phyloP scores from a whole-genome alignment of 2,329 filamentous ascomycete genomes.

The Ophiostoma novo-ulmi region DNA sequence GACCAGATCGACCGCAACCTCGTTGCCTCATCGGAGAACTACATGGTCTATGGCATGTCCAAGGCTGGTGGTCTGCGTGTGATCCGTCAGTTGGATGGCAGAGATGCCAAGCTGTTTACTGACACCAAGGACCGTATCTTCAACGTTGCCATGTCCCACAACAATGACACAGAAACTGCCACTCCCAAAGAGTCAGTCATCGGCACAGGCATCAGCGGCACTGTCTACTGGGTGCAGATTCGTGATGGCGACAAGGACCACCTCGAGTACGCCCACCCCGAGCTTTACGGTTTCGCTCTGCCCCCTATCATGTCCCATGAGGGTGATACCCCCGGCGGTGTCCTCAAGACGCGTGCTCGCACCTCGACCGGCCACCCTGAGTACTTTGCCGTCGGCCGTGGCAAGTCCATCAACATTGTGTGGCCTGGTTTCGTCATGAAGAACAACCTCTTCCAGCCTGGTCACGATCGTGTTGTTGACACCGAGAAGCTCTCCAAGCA shows the following conservation, averaged over 20 bases:
- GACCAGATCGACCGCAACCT: conserved; percentile 94
- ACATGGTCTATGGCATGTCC: conserved; percentile 90
- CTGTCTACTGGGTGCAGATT: conserved; percentile 91
- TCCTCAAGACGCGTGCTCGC: conserved; percentile 91
- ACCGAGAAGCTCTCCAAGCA: conserved; percentile 83
- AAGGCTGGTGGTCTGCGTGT: conserved; percentile 90
- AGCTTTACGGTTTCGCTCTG: conserved; percentile 81
- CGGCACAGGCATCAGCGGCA: conserved; percentile 87
- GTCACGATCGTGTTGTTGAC: conserved; percentile 67
- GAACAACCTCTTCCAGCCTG: conserved; percentile 58
- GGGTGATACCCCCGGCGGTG: conserved; percentile 83
- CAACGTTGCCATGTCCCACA: conserved; percentile 78
- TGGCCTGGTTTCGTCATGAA: conserved; percentile 61
- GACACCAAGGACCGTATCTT: conserved; percentile 91
- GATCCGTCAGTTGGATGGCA: conserved; percentile 89
- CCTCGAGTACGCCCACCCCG: conserved; percentile 70
- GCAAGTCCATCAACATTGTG: conserved; percentile 92
- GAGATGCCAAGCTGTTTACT: conserved; percentile 85
- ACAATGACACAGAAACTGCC: conserved; percentile 49
- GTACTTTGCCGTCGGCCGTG: conserved; percentile 90
- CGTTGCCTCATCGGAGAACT: conserved; percentile 80
- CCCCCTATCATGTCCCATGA: conserved; percentile 81
- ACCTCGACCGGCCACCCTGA: conserved; percentile 84
- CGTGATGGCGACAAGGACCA: conserved; percentile 72
- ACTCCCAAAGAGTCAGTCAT: conserved; percentile 74